Conservation (phyloP, 352 stramenopile genomes). For the Plasmopara halstedii region DNA sequence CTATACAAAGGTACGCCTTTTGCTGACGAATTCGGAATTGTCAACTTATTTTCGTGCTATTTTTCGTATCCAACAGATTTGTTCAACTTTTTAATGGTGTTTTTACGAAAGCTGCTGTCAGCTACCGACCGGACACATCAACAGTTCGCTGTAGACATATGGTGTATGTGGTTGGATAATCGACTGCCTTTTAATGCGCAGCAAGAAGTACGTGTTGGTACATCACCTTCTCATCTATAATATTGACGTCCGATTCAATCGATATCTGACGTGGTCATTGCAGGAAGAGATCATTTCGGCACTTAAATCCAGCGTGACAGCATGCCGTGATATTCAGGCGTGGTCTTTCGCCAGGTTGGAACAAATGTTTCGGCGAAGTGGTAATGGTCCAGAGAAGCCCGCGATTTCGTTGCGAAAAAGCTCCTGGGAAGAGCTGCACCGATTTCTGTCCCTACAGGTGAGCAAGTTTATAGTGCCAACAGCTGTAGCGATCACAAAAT, state of each 20-base stretch:
- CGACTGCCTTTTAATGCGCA: conserved; percentile 35
- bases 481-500: conserved; percentile 4
- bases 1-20: conserved; percentile 30
- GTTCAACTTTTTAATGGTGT: conserved; percentile 77
- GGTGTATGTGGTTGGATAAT: conserved; percentile 57
- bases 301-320: conserved; percentile 38
- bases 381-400: background rate
- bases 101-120: conserved; percentile 69
- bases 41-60: background rate
- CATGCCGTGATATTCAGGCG: conserved; percentile 25
- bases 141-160: conserved; percentile 57
- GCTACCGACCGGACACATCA: conserved; percentile 35
- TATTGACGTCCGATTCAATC: background rate
- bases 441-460: conserved; percentile 31
- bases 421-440: conserved; percentile 38
- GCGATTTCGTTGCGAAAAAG: conserved; percentile 18
- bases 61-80: conserved; percentile 34
- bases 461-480: conserved; percentile 32
- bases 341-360: conserved; percentile 44
- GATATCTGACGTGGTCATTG: background rate
- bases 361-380: conserved; percentile 20
- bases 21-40: background rate
- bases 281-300: conserved; percentile 52
- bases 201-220: conserved; percentile 46
- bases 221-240: background rate